These are phyloP conservation scores for Ustilago curta DNA, from an alignment of 1,284 basidiomycete genomes.

Conservation along the genomic window DNA sequence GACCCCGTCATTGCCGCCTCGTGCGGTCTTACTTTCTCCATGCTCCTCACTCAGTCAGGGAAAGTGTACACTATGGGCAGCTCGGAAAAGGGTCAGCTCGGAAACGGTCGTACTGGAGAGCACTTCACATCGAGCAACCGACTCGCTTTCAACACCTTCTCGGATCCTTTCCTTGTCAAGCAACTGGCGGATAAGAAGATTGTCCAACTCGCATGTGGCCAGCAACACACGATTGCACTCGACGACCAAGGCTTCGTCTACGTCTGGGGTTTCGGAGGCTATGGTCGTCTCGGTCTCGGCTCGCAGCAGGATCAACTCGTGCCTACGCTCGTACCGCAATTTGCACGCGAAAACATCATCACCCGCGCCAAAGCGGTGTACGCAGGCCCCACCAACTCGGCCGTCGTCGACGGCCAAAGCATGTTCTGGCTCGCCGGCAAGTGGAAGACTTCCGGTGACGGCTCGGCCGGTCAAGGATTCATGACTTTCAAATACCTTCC, in stretches of 20 bases:
- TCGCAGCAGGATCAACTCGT: slow-evolving; percentile 80
- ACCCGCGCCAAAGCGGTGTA: slow-evolving; percentile 78
- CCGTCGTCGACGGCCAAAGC: slow-evolving; percentile 83
- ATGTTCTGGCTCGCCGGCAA: slow-evolving; percentile 78
- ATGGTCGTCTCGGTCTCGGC: slow-evolving; percentile 74
- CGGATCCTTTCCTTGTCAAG: slow-evolving; percentile 75
- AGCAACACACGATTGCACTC: slow-evolving; percentile 82
- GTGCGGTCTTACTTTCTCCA: slow-evolving; percentile 84
- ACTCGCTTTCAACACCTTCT: slow-evolving; percentile 82
- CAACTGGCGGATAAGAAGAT: slow-evolving; percentile 80
- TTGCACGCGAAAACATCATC: slow-evolving; percentile 73
- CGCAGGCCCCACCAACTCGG: slow-evolving; percentile 84
- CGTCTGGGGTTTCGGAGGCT: slow-evolving; percentile 73
- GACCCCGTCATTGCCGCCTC: slow-evolving; percentile 79
- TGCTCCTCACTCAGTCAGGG: slow-evolving; percentile 82
- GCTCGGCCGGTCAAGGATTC: slow-evolving; percentile 71
- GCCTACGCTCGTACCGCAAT: slow-evolving; percentile 61
- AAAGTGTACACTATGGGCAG: slow-evolving; percentile 88
- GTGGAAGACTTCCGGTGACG: slow-evolving; percentile 93
- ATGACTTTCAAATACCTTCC: slow-evolving; percentile 59
- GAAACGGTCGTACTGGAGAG: slow-evolving; percentile 89
- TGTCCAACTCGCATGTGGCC: slow-evolving; percentile 83
- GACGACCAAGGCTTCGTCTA: slow-evolving; percentile 81
- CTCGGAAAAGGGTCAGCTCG: slow-evolving; percentile 91
- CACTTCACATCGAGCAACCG: slow-evolving; percentile 86